A percentile compares a stretch with the other conserved stretches of the same genome.
These are phyloP conservation scores for Populus simonii DNA, from an alignment of 345 rosid species.

Conservation along the genomic window DNA sequence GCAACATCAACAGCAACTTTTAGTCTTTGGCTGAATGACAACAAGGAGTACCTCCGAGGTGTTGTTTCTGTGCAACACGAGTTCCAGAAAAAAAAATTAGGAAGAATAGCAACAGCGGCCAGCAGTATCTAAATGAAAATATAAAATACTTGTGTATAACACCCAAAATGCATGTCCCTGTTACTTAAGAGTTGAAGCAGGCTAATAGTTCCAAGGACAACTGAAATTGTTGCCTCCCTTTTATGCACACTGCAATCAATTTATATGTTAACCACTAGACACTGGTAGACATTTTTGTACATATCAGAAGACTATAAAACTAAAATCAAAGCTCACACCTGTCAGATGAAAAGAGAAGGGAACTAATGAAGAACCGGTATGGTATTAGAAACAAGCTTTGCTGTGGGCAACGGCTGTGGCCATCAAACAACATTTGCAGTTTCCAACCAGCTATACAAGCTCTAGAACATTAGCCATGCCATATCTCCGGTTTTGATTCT, in stretches of 20 bases:
- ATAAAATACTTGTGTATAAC: neutral
- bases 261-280: neutral
- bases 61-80: constrained; percentile 65
- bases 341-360: neutral
- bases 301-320: neutral
- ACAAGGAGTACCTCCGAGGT: constrained; percentile 75
- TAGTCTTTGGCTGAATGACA: constrained; percentile 76
- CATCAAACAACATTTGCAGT: neutral
- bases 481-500: neutral
- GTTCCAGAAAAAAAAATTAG: constrained; percentile 1
- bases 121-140: neutral
- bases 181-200: neutral
- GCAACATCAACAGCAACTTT: constrained; percentile 80
- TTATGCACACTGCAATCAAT: neutral
- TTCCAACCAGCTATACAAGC: neutral
- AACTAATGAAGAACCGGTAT: neutral
- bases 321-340: neutral
- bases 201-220: neutral
- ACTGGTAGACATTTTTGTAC: neutral
- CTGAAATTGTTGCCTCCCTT: neutral
- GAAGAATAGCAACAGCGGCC: neutral
- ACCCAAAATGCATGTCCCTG: neutral
- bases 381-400: too few relatives aligned
- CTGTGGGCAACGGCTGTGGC: too few relatives aligned
- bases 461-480: neutral